phyloP scores from a whole-genome alignment of 306 rosid species.

The Vigna reflexopilosa region DNA sequence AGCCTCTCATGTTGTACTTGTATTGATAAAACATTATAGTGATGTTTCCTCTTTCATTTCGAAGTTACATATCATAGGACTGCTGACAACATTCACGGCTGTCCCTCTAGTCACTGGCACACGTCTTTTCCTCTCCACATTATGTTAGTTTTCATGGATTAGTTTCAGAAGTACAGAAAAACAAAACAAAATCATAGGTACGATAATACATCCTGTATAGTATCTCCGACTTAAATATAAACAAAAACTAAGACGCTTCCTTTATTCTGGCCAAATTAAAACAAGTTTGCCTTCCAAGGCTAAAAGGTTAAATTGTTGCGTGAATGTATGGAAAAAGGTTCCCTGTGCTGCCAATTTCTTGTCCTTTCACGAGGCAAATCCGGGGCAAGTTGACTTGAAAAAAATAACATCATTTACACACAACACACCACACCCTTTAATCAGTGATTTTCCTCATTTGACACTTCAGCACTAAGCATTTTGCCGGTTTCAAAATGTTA shows the following conservation, averaged over 20 bases:
- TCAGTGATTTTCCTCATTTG: not conserved
- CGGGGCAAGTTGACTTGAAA: conserved; percentile 30
- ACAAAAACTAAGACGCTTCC: not conserved
- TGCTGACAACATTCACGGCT: not conserved
- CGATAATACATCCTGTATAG: not conserved
- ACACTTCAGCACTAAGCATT: not conserved
- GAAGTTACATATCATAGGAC: not conserved
- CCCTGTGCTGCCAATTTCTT: not conserved
- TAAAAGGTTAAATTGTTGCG: conserved; percentile 6
- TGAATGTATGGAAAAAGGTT: not conserved
- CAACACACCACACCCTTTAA: not conserved
- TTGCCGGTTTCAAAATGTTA: conserved; percentile 3
- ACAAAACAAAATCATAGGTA: not conserved
- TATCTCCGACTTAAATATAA: conserved; percentile 8
- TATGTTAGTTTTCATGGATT: conserved; percentile 16
- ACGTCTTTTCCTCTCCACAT: conserved; percentile 22
- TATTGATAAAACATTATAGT: conserved; percentile 16
- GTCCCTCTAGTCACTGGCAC: conserved; percentile 6
- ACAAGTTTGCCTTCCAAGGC: not conserved
- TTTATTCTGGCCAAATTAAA: conserved; percentile 4
- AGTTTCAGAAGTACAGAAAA: not conserved
- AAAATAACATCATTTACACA: not conserved
- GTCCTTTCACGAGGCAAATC: conserved; percentile 24
- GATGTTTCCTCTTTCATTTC: conserved; percentile 1
- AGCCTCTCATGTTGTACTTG: conserved; percentile 3